Evolutionary conservation across 1,284 basidiomycete genomes (phyloP).

Genomic region (Apiotrichum gamsii): DNA sequence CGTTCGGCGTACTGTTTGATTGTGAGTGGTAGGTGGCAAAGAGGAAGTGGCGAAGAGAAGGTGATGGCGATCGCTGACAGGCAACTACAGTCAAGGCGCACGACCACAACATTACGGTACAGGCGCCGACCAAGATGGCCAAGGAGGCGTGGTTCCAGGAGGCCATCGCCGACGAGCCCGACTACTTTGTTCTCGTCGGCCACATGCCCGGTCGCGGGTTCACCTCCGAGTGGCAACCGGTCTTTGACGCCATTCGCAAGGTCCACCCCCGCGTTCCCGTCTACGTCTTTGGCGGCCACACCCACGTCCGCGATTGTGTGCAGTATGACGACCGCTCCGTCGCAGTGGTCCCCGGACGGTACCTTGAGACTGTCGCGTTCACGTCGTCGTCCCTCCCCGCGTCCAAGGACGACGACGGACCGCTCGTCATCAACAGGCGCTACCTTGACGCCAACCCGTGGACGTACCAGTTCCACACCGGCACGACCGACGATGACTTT

Average conservation of each 20-base stretch:
- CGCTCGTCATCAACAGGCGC: constrained; percentile 44
- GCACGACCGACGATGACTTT: constrained; percentile 29
- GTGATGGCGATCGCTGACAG: too few relatives aligned
- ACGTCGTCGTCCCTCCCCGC: constrained; percentile 34
- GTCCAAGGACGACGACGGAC: constrained; percentile 15
- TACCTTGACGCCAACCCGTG: constrained; percentile 51
- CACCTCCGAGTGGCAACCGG: constrained; percentile 56
- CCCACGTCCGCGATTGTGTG: constrained; percentile 70
- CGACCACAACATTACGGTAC: constrained; percentile 60
- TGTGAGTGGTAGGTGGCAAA: constrained; percentile 31
- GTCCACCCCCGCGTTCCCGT: constrained; percentile 69
- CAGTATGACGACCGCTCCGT: constrained; percentile 47
- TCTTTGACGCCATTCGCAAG: constrained; percentile 66
- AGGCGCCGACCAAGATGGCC: constrained; percentile 65
- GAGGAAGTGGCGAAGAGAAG: too few relatives aligned
- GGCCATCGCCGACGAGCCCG: constrained; percentile 70
- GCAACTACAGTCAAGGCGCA: constrained; percentile 34
- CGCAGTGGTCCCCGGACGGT: constrained; percentile 67
- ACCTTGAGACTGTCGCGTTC: constrained; percentile 77
- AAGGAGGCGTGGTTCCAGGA: constrained; percentile 63
- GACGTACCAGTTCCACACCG: constrained; percentile 44
- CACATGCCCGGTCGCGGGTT: constrained; percentile 45
- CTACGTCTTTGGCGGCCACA: constrained; percentile 70
- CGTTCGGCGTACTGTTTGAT: constrained; percentile 72
- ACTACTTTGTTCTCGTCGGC: constrained; percentile 56